Evolutionary conservation across 192 early-diverging fungal species (phyloP).

Genomic region (Coemansia sp.): DNA sequence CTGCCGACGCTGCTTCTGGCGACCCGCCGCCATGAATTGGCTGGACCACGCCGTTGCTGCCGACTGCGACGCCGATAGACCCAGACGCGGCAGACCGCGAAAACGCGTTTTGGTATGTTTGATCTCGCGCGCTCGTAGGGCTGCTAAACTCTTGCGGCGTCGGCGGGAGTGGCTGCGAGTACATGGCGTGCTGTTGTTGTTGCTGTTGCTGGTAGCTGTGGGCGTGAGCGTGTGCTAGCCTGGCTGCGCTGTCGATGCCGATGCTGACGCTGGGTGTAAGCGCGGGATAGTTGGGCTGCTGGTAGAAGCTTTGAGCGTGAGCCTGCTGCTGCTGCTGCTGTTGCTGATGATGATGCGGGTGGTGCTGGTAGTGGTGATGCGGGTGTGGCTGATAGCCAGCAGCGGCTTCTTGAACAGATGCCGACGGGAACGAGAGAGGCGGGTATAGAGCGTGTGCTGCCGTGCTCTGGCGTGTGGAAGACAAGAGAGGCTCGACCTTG

Average conservation of each 20-base stretch:
- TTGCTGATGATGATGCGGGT: conserved; percentile 13
- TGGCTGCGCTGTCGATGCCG: no score
- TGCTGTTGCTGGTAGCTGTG: background rate
- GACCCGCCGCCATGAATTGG: conserved; percentile 5
- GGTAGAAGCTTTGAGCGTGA: no score
- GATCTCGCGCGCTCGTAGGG: conserved; percentile 4
- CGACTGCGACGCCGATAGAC: conserved; percentile 1
- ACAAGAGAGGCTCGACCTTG: conserved; percentile 1
- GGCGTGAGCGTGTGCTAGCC: no score
- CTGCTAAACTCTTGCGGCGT: conserved; percentile 16
- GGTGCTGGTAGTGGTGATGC: background rate
- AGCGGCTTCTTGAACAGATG: background rate
- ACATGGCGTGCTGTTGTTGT: conserved; percentile 9
- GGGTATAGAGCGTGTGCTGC: conserved; percentile 6
- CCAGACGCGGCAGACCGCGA: background rate
- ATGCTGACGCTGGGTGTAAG: no score
- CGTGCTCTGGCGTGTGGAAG: background rate
- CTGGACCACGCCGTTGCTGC: conserved; percentile 6
- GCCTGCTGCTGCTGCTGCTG: background rate
- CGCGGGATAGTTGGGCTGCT: no score
- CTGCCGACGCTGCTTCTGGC: background rate
- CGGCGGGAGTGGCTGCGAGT: conserved; percentile 5
- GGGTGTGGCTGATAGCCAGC: conserved; percentile 4
- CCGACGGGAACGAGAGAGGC: conserved; percentile 11
- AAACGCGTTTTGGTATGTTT: background rate